Base-by-base conservation (phyloP, 768 basidiomycete species). In the Suillus subluteus region DNA sequence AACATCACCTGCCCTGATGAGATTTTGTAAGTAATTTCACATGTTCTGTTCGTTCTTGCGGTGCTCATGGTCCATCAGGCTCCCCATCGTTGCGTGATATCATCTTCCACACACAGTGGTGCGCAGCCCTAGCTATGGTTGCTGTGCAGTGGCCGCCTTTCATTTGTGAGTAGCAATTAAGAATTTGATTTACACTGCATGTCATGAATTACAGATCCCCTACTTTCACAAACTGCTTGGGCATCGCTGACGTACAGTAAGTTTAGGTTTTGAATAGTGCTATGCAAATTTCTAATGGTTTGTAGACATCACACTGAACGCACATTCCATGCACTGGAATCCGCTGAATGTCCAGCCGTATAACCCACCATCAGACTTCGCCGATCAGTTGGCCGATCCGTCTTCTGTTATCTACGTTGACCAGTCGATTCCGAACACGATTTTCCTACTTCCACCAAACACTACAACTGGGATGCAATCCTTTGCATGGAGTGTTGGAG, bases 141-240 rank as follows among this genome's bases (percentile, higher is more conserved):
- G 94, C 97, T 41, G 95, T 99, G 26, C 86, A 94, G 75, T 99
- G 97, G 97, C 97, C 98, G 0, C 82, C 83, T 18, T 98, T 96
- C 76, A 85, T 91, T 67, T 99, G 96, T 96, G 72, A 70, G 91
- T 84, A 46, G 48, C 26, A 32, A 32, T 32, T 15, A 41, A 35
- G 65, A 54, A 6, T 26, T 18, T 61, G 59, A 43, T 44, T 32
- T 43, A 61, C 12, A 43, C 30, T 12, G 18, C 30, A 61, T 26
- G 23, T 61, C 18, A 61, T 43, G 32, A 67, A 48, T 50, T 23
- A 44, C 74, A 96, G 96, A 98, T 79, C 96, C 97, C n/a, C 81
- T 98, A 48, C 82, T 98, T 56, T 87, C 90, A 12, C 91, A 94
- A 73, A 90, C 92, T 8, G 89, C 95, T 1, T 99, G 97, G 97